Conservation (phyloP, 2,329 filamentous ascomycete species). For the Neonectria ditissima region DNA sequence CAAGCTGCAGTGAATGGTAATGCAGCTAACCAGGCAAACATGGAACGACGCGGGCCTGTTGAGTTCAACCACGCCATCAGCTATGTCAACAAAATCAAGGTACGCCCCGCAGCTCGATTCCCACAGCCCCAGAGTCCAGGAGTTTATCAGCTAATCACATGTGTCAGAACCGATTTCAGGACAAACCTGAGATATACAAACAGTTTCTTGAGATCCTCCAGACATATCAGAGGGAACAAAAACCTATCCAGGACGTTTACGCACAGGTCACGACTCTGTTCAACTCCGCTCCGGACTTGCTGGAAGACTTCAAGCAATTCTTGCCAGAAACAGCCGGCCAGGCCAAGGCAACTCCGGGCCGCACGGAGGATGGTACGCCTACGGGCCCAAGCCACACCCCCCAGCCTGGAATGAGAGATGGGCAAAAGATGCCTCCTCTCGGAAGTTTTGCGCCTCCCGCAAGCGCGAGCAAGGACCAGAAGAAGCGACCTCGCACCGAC, state of each 20-base stretch:
- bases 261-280: conserved; percentile 96
- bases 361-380: conserved; percentile 66
- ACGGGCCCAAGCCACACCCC: conserved; percentile 65
- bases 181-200: conserved; percentile 98
- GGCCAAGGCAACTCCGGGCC: conserved; percentile 64
- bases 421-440: conserved; percentile 88
- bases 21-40: conserved; percentile 67
- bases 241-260: conserved; percentile 98
- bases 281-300: conserved; percentile 89
- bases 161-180: conserved; percentile 89
- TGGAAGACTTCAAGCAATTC: conserved; percentile 99
- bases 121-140: conserved; percentile 10
- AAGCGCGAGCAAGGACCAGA: conserved; percentile 88
- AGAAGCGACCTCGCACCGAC: conserved; percentile 80
- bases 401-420: conserved; percentile 66
- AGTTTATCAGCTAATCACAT: conserved; percentile 34
- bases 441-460: conserved; percentile 90
- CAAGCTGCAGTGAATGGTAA: conserved; percentile 72
- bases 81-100: conserved; percentile 99
- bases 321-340: conserved; percentile 82
- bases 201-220: conserved; percentile 98
- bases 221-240: conserved; percentile 97
- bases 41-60: conserved; percentile 92
- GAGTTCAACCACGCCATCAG: conserved; percentile 99
- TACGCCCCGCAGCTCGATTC: conserved; percentile 55